These are phyloP conservation scores for Priceomyces medius DNA, from an alignment of 805 yeast species.

Conservation along the genomic window DNA sequence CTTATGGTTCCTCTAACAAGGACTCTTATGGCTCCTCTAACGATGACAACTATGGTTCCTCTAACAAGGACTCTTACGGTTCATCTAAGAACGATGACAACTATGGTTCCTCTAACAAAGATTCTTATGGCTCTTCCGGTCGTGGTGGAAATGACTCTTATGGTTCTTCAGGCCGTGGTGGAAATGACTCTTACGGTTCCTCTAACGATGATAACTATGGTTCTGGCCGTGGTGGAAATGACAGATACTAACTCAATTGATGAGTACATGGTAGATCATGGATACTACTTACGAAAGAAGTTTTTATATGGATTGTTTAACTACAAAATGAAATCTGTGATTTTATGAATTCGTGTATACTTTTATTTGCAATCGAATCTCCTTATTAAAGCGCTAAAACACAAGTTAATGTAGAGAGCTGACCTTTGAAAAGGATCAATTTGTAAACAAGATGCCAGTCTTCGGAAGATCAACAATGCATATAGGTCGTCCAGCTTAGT, in stretches of 20 bases:
- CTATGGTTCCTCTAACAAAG: conserved; percentile 15
- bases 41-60: conserved; percentile 21
- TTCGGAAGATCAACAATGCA: neutral
- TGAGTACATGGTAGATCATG: too few relatives aligned
- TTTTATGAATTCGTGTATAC: neutral
- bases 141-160: conserved; percentile 19
- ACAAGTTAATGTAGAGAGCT: neutral
- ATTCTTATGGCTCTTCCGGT: conserved; percentile 20
- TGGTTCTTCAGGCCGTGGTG: conserved; percentile 16
- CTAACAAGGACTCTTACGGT: conserved; percentile 16
- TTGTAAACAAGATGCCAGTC: neutral
- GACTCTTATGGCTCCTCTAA: conserved; percentile 18
- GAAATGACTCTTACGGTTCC: conserved; percentile 3
- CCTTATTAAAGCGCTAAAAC: neutral
- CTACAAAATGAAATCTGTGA: neutral
- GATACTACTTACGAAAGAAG: too few relatives aligned
- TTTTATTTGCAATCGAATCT: neutral
- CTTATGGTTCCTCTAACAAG: conserved; percentile 14
- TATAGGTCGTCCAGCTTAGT: neutral
- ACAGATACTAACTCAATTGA: conserved; percentile 1
- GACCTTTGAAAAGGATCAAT: neutral
- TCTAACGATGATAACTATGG: conserved; percentile 12
- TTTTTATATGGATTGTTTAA: too few relatives aligned
- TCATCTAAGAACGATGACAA: conserved; percentile 13
- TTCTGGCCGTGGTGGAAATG: conserved; percentile 5